Base-by-base conservation (phyloP, 306 rosid genomes). In the Crotalaria pallida region DNA sequence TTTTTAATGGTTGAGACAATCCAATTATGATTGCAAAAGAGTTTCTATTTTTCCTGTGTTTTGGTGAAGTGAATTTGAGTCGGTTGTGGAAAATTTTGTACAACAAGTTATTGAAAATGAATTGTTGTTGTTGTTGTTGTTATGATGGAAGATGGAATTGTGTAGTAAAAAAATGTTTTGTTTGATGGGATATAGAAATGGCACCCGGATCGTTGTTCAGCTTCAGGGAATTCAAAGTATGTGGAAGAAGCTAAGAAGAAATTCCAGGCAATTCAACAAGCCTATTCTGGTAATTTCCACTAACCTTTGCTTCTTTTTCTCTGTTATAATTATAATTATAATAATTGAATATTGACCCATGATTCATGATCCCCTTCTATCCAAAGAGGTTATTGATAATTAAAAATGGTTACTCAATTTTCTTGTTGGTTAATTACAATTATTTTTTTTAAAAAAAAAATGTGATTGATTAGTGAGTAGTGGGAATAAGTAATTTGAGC, bases 121-220 rank as follows among this genome's bases (percentile, higher is more conserved):
- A 15, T 57, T 64, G 0, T 64, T 44, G 10, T 16, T 60, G 38
- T 63, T n/a, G 0, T 24, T 48, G 61, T 29, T 29, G 8, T 31
- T 31, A 8, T 31, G n/a, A n/a, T n/a, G n/a, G n/a, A 59, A 73
- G 23, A 52, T 48, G 47, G 17, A 56, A 7, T 29, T 2, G 1
- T 50, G 5, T 43, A 3, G 47, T 70, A 44, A 56, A 72, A 75
- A 76, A 43, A 5, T 10, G 0, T 52, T 76, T 74, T 61, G 19
- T 65, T 82, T 86, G 53, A 49, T 80, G 82, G 63, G 44, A 34
- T 77, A 41, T 77, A 95, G 99, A 91, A 73, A 89, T 95, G 99
- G 99, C 99, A 95, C 74, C 99, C 97, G 22, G 99, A 95, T 91
- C 99, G 99, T 61, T 91, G 92, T 83, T 89, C 96, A 22, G 89